These are phyloP conservation scores for Kazachstania kunashirensis DNA, from an alignment of 805 yeast genomes.

Conservation along the genomic window DNA sequence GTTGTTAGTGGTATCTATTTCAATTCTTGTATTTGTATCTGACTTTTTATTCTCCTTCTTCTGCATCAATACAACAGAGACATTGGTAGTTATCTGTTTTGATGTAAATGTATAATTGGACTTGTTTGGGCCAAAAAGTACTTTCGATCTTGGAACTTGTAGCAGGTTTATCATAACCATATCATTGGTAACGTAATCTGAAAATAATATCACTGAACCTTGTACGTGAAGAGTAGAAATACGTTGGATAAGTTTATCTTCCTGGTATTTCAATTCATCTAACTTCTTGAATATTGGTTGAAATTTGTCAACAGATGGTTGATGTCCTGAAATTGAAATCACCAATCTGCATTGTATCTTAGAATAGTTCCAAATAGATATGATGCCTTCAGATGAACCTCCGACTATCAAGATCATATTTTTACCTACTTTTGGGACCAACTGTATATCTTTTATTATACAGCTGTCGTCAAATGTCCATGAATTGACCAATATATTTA, in stretches of 20 bases:
- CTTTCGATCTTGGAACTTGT: conserved; percentile 7
- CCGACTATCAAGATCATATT: conserved; percentile 50
- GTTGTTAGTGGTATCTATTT: too few relatives aligned
- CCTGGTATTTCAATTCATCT: conserved; percentile 5
- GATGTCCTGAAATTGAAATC: conserved; percentile 20
- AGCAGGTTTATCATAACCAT: conserved; percentile 14
- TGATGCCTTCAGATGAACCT: conserved; percentile 50
- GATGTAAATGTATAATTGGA: conserved; percentile 5
- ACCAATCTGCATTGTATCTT: conserved; percentile 46
- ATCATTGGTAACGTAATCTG: conserved; percentile 13
- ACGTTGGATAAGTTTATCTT: not conserved
- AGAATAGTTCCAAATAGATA: conserved; percentile 70
- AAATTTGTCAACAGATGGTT: conserved; percentile 17
- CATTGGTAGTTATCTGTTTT: conserved; percentile 16
- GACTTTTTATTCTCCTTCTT: too few relatives aligned
- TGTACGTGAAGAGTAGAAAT: conserved; percentile 4
- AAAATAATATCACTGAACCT: conserved; percentile 12
- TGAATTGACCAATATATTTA: conserved; percentile 47
- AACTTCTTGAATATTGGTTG: conserved; percentile 9
- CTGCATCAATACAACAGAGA: conserved; percentile 11
- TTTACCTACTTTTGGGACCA: conserved; percentile 14
- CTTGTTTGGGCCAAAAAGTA: conserved; percentile 7
- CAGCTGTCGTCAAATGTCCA: conserved; percentile 47
- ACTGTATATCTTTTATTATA: conserved; percentile 41
- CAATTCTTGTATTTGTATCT: too few relatives aligned